These are phyloP conservation scores for Aspergillus novoparasiticus DNA, from an alignment of 2,329 filamentous ascomycete genomes.

Conservation along the genomic window DNA sequence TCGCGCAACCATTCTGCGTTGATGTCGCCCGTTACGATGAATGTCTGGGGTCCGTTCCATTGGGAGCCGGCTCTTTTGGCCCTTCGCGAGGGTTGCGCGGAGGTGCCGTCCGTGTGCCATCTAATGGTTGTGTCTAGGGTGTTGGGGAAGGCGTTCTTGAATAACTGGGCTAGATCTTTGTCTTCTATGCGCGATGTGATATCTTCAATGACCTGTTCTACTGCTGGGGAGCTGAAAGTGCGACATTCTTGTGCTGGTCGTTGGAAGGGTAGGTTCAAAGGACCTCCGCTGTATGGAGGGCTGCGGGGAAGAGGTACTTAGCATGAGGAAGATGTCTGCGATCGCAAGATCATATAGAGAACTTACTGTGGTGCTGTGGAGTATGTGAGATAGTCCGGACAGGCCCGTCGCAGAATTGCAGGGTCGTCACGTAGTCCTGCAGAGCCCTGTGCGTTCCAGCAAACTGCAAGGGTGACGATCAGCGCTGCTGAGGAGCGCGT, in stretches of 20 bases:
- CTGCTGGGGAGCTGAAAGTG: constrained; percentile 82
- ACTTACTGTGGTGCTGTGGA: constrained; percentile 62
- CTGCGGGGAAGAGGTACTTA: constrained; percentile 47
- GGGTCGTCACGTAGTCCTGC: constrained; percentile 27
- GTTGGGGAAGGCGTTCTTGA: constrained; percentile 94
- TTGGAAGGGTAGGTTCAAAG: constrained; percentile 80
- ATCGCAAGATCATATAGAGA: constrained; percentile 11
- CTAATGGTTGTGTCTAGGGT: constrained; percentile 87
- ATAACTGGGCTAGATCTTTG: constrained; percentile 84
- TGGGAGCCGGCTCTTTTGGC: constrained; percentile 56
- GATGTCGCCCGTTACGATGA: constrained; percentile 92
- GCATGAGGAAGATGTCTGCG: not conserved
- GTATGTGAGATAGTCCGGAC: constrained; percentile 68
- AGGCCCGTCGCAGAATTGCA: constrained; percentile 48
- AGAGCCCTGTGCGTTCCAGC: constrained; percentile 12
- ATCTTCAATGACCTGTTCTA: constrained; percentile 85
- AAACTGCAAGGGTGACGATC: constrained; percentile 17
- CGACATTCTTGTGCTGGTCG: constrained; percentile 79
- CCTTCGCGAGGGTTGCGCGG: constrained; percentile 35
- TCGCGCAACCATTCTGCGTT: constrained; percentile 91
- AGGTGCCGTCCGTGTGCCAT: constrained; percentile 72
- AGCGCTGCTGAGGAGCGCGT: constrained; percentile 14
- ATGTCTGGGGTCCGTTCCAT: constrained; percentile 86
- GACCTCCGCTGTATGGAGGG: constrained; percentile 76
- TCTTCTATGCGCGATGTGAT: constrained; percentile 79